Evolutionary conservation across 306 rosid species (phyloP).

Genomic region (Mimosa bimucronata): DNA sequence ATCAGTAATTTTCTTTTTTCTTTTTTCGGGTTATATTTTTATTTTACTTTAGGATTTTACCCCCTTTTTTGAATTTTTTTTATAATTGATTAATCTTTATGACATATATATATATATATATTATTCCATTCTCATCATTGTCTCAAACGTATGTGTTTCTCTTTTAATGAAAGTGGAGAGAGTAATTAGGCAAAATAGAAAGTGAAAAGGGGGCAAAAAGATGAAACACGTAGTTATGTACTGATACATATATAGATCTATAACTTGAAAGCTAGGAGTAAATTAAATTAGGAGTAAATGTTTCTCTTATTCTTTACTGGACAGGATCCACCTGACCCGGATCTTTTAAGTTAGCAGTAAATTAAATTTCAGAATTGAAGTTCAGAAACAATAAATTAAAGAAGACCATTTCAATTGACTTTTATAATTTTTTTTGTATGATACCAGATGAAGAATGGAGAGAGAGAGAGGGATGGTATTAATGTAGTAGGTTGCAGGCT

Average conservation of each 20-base stretch:
- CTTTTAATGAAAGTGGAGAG: slow-evolving; percentile 49
- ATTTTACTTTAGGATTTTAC: not conserved
- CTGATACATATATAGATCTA: not conserved
- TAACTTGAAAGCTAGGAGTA: not conserved
- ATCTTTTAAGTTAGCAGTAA: not conserved
- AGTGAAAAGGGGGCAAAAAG: slow-evolving; percentile 44
- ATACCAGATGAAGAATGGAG: not conserved
- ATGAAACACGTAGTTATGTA: not conserved
- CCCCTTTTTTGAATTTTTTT: slow-evolving; percentile 19
- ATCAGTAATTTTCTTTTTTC: slow-evolving; percentile 16
- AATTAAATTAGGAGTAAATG: no score
- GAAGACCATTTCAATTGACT: not conserved
- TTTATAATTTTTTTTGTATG: no score
- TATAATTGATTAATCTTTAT: slow-evolving; percentile 50
- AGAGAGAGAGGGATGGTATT: not conserved
- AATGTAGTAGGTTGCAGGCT: not conserved
- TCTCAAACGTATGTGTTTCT: slow-evolving; percentile 54
- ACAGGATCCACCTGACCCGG: not conserved
- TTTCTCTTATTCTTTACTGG: not conserved
- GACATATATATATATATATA: slow-evolving; percentile 37
- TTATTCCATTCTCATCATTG: slow-evolving; percentile 48
- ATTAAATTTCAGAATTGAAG: not conserved
- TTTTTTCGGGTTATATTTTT: not conserved
- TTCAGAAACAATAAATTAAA: not conserved
- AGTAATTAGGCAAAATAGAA: slow-evolving; percentile 39